Conservation (phyloP, 768 basidiomycete species). For the Cubamyces sp. region DNA sequence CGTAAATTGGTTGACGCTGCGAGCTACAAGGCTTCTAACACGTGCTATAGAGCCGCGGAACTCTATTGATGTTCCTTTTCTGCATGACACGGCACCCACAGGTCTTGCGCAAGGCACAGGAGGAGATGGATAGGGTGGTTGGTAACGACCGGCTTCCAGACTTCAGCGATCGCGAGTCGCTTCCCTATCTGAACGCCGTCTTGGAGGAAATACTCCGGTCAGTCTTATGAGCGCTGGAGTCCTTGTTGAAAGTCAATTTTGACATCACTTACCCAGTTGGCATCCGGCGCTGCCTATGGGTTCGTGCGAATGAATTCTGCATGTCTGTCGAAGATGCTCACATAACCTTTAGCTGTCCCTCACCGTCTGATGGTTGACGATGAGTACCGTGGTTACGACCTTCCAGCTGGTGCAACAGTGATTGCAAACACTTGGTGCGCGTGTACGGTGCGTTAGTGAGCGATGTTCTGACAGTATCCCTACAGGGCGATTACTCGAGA, state of each 20-base stretch:
- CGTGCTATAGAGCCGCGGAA: conserved; percentile 40
- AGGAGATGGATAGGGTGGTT: conserved; percentile 45
- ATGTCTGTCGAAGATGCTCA: too few species aligned
- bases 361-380: conserved; percentile 31
- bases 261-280: not conserved
- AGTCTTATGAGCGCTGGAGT: not conserved
- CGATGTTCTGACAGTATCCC: too few species aligned
- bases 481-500: conserved; percentile 33
- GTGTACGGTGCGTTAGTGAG: too few species aligned
- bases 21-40: not conserved
- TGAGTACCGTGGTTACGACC: conserved; percentile 32
- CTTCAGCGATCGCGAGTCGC: conserved; percentile 40
- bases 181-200: conserved; percentile 46
- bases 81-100: conserved; percentile 42
- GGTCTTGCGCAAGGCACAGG: conserved; percentile 42
- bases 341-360: conserved; percentile 24
- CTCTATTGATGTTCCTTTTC: conserved; percentile 43
- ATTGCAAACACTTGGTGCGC: conserved; percentile 29
- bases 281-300: conserved; percentile 16
- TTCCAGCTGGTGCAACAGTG: conserved; percentile 33
- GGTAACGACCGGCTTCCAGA: conserved; percentile 43
- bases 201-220: conserved; percentile 38
- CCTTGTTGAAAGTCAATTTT: too few species aligned
- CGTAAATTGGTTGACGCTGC: not conserved
- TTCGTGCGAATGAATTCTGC: not conserved